These are phyloP conservation scores for Vanderwaltozyma yarrowii DNA, from an alignment of 805 yeast species.

Conservation along the genomic window DNA sequence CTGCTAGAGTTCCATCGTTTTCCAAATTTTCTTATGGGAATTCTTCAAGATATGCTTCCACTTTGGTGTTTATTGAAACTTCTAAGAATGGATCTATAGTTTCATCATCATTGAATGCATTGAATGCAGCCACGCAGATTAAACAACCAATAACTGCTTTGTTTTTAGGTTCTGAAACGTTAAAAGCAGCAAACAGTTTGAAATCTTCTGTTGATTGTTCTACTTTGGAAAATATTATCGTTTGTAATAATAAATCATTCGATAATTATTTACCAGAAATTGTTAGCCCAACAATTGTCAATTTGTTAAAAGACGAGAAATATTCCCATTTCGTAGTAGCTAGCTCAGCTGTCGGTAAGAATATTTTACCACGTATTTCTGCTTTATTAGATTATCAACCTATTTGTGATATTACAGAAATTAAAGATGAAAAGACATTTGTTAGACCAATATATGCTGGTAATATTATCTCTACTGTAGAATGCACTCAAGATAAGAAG, in stretches of 20 bases:
- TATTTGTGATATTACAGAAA: conserved; percentile 66
- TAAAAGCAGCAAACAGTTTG: conserved; percentile 36
- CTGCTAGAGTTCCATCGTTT: neutral
- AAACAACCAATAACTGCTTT: conserved; percentile 77
- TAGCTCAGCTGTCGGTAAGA: conserved; percentile 82
- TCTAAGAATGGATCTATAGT: conserved; percentile 41
- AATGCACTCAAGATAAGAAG: conserved; percentile 52
- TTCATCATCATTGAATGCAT: conserved; percentile 59
- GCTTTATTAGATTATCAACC: conserved; percentile 85
- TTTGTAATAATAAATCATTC: conserved; percentile 48
- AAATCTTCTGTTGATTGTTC: conserved; percentile 9
- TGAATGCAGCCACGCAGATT: conserved; percentile 68
- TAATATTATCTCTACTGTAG: conserved; percentile 77
- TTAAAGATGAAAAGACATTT: conserved; percentile 52
- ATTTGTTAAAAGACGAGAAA: conserved; percentile 22
- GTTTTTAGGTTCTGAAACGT: conserved; percentile 54
- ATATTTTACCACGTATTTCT: conserved; percentile 75
- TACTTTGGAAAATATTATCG: conserved; percentile 40
- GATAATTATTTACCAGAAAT: conserved; percentile 73
- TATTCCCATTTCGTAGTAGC: conserved; percentile 65
- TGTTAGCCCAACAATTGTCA: conserved; percentile 56
- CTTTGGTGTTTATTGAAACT: conserved; percentile 69
- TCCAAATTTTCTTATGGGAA: neutral
- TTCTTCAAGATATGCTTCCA: conserved; percentile 31
- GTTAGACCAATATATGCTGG: conserved; percentile 96